Conservation (phyloP, 176 grass and related monocot species). For the Areca catechu region DNA sequence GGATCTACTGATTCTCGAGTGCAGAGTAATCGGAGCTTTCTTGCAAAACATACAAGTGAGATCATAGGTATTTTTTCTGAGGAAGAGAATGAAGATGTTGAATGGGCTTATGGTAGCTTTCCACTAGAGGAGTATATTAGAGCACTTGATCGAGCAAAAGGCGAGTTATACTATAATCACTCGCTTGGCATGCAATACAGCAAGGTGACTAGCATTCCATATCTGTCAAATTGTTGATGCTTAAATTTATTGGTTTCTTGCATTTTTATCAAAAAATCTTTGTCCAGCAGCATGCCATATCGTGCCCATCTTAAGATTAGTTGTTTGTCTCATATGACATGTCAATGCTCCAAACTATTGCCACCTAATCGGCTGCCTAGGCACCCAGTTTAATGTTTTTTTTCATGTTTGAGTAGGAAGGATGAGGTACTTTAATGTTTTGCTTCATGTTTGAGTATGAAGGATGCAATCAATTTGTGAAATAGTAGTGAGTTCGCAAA, state of each 20-base stretch:
- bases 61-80: constrained; percentile 64
- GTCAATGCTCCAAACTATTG: too few relatives aligned
- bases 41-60: constrained; percentile 40
- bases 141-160: constrained; percentile 86
- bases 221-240: too few relatives aligned
- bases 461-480: too few relatives aligned
- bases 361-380: too few relatives aligned
- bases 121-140: constrained; percentile 95
- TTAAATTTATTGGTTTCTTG: background rate
- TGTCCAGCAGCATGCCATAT: too few relatives aligned
- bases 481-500: too few relatives aligned
- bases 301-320: too few relatives aligned
- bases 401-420: too few relatives aligned
- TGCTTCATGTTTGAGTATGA: too few relatives aligned
- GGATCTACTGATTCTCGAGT: constrained; percentile 15
- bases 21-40: constrained; percentile 23
- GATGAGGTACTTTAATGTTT: too few relatives aligned
- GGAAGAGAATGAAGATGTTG: constrained; percentile 42
- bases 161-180: constrained; percentile 95
- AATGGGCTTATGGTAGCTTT: constrained; percentile 91
- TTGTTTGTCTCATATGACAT: too few relatives aligned
- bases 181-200: constrained; percentile 91
- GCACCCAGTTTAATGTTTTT: too few relatives aligned
- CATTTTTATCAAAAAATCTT: background rate
- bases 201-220: constrained; percentile 37